Evolutionary conservation across 129 eudicot species (phyloP).

Genomic region (Centaurea solstitialis): DNA sequence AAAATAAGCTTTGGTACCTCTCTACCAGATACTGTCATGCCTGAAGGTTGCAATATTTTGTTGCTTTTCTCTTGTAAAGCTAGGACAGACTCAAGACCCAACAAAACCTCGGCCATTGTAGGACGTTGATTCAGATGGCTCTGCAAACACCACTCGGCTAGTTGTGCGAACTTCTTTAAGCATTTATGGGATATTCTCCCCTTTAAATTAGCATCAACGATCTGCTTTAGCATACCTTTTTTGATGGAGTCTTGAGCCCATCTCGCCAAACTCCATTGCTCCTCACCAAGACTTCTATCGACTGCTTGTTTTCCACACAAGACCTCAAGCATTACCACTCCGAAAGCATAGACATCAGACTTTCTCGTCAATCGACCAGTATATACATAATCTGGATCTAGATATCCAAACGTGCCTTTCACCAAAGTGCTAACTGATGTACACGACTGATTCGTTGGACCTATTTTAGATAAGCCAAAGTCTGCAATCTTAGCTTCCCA

Average conservation of each 20-base stretch:
- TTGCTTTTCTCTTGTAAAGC: neutral
- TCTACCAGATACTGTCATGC: neutral
- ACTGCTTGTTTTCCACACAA: constrained; percentile 43
- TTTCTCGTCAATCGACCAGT: constrained; percentile 15
- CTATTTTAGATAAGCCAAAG: constrained; percentile 11
- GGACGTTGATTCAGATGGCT: constrained; percentile 21
- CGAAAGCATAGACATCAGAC: constrained; percentile 37
- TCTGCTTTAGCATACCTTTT: constrained; percentile 30
- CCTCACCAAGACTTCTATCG: constrained; percentile 32
- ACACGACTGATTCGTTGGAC: constrained; percentile 14
- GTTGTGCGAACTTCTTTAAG: constrained; percentile 23
- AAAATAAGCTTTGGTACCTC: neutral
- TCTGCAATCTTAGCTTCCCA: constrained; percentile 18
- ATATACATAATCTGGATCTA: constrained; percentile 36
- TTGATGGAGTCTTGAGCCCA: constrained; percentile 35
- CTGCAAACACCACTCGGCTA: constrained; percentile 34
- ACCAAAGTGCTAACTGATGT: constrained; percentile 12
- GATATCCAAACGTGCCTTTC: constrained; percentile 23
- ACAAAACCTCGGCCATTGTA: constrained; percentile 27
- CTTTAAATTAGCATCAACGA: constrained; percentile 30
- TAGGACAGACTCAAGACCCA: constrained; percentile 15
- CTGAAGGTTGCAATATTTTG: neutral
- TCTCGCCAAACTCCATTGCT: constrained; percentile 18
- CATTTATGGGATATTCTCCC: constrained; percentile 27
- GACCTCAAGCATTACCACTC: constrained; percentile 32